Evolutionary conservation across 2,329 filamentous ascomycete genomes (phyloP).

Genomic region (Clarireedia paspali): DNA sequence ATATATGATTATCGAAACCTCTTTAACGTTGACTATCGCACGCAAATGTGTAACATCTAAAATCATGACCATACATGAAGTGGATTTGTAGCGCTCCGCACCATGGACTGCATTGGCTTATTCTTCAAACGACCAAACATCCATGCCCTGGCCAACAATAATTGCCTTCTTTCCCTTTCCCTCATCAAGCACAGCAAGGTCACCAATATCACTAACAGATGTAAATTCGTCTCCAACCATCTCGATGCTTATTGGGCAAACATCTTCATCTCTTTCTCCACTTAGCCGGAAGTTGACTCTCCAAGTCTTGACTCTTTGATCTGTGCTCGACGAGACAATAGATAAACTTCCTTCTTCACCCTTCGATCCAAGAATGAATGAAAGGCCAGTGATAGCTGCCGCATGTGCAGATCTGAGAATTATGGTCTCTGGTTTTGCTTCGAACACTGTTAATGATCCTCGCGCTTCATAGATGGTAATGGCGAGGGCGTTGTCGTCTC

Average conservation of each 20-base stretch:
- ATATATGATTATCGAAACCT: too few relatives aligned
- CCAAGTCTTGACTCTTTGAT: conserved; percentile 55
- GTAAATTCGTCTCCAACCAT: conserved; percentile 46
- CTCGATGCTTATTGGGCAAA: conserved; percentile 27
- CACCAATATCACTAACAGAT: conserved; percentile 52
- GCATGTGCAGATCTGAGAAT: conserved; percentile 56
- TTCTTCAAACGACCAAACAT: conserved; percentile 20
- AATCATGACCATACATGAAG: background rate
- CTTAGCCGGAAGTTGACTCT: background rate
- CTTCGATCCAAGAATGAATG: background rate
- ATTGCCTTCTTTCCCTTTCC: conserved; percentile 18
- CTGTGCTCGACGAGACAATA: conserved; percentile 47
- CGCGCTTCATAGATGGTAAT: conserved; percentile 37
- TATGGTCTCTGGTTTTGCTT: background rate
- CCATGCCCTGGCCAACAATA: conserved; percentile 30
- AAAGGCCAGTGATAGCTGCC: conserved; percentile 56
- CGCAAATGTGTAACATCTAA: too few relatives aligned
- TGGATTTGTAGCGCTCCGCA: too few relatives aligned
- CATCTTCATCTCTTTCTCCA: conserved; percentile 11
- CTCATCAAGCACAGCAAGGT: conserved; percentile 30
- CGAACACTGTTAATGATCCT: background rate
- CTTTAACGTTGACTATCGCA: too few relatives aligned
- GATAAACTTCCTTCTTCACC: background rate
- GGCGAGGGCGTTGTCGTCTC: conserved; percentile 80
- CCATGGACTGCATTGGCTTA: too few relatives aligned